Evolutionary conservation across 495 filamentous ascomycete genomes (phyloP), one percentile per base, ranked within the genome.

Genomic region (Penicillium dipodomyicola): DNA sequence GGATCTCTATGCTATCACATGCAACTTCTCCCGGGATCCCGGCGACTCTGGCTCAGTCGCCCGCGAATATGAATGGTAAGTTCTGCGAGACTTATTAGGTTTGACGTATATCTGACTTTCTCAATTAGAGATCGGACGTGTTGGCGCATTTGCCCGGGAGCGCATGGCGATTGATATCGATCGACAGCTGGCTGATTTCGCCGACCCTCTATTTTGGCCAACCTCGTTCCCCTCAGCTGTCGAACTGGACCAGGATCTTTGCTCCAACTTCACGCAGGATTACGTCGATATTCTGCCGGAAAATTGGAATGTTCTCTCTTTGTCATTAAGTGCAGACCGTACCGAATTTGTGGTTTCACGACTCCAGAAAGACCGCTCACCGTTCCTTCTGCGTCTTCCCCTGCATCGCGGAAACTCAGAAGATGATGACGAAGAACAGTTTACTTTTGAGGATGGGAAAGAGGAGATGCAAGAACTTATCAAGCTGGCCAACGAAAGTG

Each of bases 351-450:
- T 86, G 57, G 84, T 96, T 40, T 91, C 88, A 12, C 87, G 87
- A 59, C 82, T 96, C 22, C 84, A 89, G 56, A 76, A 83, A 33
- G 84, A 83, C 17, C 81, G 88, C 29, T 81, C 79, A 27, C 94
- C 95, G 9, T 92, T 97, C 60, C 81, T 94, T 43, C 72, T 98
- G 23, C 86, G 91, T 10, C 78, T 97, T 23, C 94, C 94, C 0
- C 82, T 97, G 20, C 84, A 84, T 54, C 77, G 95, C 35, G 88
- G 92, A 30, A 90, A 82, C 61, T 88, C 87, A 0, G 83, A 90
- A n/a, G 92, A 92, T 32, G 89, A 91, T 48, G 87, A 87, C 30
- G 88, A 89, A 33, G 89, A 91, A 37, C 79, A 86, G 2, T 96
- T 97, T 64, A 87, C 85, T 30, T 98, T 95, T 63, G 80, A 85